Base-by-base conservation (phyloP, 805 yeast species). In the Debaryomyces castellii region DNA sequence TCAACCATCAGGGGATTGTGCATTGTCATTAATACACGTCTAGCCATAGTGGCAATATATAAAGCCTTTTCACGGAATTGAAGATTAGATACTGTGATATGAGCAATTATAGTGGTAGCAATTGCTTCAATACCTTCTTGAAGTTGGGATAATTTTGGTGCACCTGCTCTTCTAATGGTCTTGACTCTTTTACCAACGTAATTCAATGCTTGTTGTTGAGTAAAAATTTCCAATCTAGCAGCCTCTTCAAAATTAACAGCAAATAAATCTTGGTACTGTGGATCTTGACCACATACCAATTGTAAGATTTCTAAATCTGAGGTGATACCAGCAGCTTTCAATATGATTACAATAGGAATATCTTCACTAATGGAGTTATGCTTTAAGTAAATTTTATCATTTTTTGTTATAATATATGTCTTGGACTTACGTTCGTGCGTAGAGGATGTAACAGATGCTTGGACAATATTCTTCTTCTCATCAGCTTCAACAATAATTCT, bases 401-500 rank as follows among this genome's bases (percentile, higher is more conserved):
- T 87, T 57, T 92, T 92, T 27, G 97, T 87, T 34, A 94, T 84
- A 34, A 94, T 97, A 60, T 94, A 94, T 0, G 99, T 94, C 63
- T 94, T 94, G 21, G 98, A 92, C 64, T 92, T 95, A 68, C 99
- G 82, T 69, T 94, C 99, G 66, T 94, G 99, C 1, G 99, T 92
- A 2, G 97, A 90, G 4, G 97, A 89, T 0, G 99, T 94, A 14
- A 94, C 99, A 0, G 97, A 89, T 1, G 99, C 97, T 68, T 94
- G 99, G 17, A 91, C 97, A 18, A 94, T 84, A 3, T 83, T 85
- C 66, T 95, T 94, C 68, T 90, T 89, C 52, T 88, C 96, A 63
- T 94, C 99, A 1, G 97, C 94, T 67, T 94, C 99, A 11, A 94
- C 99, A 59, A 94, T 90, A 61, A 94, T 94, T 78, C 99, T 88